These are phyloP conservation scores for Casuarina glauca DNA, from an alignment of 306 rosid genomes.

Conservation along the genomic window DNA sequence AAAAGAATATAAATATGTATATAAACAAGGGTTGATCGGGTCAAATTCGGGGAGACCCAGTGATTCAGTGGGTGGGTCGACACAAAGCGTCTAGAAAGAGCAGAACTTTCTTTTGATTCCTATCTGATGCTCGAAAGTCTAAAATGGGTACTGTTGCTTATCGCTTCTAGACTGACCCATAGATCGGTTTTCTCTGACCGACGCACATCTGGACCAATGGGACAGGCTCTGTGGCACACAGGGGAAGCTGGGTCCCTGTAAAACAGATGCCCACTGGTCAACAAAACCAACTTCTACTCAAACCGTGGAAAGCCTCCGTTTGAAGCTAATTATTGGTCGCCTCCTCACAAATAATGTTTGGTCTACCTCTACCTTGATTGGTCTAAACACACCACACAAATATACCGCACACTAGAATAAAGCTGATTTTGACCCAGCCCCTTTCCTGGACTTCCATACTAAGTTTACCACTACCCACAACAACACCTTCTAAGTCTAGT, in stretches of 20 bases:
- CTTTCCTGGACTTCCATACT: background rate
- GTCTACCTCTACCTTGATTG: constrained; percentile 6
- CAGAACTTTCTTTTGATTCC: background rate
- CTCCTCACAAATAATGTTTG: constrained; percentile 18
- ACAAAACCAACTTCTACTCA: constrained; percentile 48
- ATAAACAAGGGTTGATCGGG: constrained; percentile 17
- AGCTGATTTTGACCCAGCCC: background rate
- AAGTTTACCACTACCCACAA: background rate
- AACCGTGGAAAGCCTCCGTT: background rate
- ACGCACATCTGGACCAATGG: constrained; percentile 34
- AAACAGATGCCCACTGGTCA: constrained; percentile 40
- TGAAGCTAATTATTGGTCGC: too few species aligned
- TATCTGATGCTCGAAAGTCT: background rate
- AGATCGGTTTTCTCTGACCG: constrained; percentile 14
- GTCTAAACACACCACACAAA: background rate
- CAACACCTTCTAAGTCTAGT: too few species aligned
- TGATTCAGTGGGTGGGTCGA: constrained; percentile 10
- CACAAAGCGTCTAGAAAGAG: background rate
- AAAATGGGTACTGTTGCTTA: constrained; percentile 6
- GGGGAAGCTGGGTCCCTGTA: constrained; percentile 34
- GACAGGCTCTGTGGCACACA: constrained; percentile 55
- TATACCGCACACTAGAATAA: background rate
- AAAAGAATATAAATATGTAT: too few species aligned
- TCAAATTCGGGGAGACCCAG: constrained; percentile 43
- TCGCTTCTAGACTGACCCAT: constrained; percentile 2